Conservation (phyloP, 148 eudicot genomes). For the Nyssa sinensis region DNA sequence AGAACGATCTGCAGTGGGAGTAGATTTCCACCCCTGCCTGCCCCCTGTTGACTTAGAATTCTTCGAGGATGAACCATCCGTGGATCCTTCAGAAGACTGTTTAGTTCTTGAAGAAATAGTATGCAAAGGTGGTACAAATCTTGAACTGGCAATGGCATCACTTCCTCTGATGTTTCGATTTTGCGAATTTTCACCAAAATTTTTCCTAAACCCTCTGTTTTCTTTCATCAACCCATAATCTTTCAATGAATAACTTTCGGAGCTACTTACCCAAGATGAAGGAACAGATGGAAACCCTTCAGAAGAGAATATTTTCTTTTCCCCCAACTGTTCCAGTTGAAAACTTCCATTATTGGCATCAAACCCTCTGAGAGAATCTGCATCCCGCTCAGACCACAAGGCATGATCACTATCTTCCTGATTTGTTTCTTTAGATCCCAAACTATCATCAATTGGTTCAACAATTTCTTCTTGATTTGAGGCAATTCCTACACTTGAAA, state of each 20-base stretch:
- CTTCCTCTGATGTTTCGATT: slow-evolving; percentile 12
- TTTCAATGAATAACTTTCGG: slow-evolving; percentile 12
- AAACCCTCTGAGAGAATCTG: slow-evolving; percentile 19
- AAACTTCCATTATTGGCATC: slow-evolving; percentile 14
- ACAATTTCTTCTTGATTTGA: slow-evolving; percentile 24
- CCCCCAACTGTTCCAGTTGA: slow-evolving; percentile 9
- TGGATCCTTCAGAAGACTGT: slow-evolving; percentile 42
- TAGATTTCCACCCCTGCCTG: slow-evolving; percentile 23
- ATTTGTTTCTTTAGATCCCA: slow-evolving; percentile 16
- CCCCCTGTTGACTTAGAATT: slow-evolving; percentile 19
- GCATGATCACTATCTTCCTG: slow-evolving; percentile 30
- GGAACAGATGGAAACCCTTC: not conserved
- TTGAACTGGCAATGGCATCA: slow-evolving; percentile 20
- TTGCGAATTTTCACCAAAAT: slow-evolving; percentile 8
- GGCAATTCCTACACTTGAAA: slow-evolving; percentile 17
- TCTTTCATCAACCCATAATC: not conserved
- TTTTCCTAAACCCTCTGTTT: slow-evolving; percentile 15
- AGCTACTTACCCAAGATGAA: slow-evolving; percentile 4
- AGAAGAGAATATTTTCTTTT: slow-evolving; percentile 11
- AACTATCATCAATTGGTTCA: slow-evolving; percentile 21
- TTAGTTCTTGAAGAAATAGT: slow-evolving; percentile 40
- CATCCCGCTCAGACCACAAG: slow-evolving; percentile 32
- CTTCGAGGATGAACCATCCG: slow-evolving; percentile 35
- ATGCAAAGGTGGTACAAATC: slow-evolving; percentile 28
- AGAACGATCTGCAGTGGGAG: slow-evolving; percentile 21